These are phyloP conservation scores for Hemisphaericaspora lyxosophila DNA, from an alignment of 1,139 yeast species.

Conservation along the genomic window DNA sequence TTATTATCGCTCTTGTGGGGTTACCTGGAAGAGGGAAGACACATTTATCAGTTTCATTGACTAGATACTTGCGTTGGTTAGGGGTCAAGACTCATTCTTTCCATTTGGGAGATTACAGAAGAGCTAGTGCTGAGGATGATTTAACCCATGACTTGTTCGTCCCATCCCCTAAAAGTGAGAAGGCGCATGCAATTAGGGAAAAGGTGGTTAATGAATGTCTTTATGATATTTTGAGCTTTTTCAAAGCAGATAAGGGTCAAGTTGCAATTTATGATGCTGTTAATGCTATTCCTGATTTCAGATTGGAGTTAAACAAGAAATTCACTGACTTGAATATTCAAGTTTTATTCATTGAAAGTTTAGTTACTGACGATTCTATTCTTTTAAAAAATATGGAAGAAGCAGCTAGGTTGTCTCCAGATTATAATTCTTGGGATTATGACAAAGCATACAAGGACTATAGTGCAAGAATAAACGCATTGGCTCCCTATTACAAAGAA, in stretches of 20 bases:
- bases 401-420: constrained; percentile 88
- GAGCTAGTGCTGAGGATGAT: constrained; percentile 53
- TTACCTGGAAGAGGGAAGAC: constrained; percentile 97
- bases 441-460: constrained; percentile 63
- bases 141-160: constrained; percentile 73
- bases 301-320: constrained; percentile 55
- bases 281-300: constrained; percentile 72
- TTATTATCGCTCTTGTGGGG: constrained; percentile 86
- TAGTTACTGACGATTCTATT: constrained; percentile 71
- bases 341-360: constrained; percentile 82
- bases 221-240: constrained; percentile 68
- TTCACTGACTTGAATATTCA: constrained; percentile 65
- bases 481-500: constrained; percentile 52
- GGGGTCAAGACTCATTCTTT: constrained; percentile 92
- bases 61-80: constrained; percentile 89
- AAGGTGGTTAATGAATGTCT: constrained; percentile 65
- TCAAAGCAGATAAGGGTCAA: constrained; percentile 77
- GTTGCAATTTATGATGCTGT: constrained; percentile 96
- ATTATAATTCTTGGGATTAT: constrained; percentile 73
- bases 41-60: constrained; percentile 84
- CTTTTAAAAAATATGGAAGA: constrained; percentile 71
- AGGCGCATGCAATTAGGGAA: constrained; percentile 57
- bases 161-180: constrained; percentile 53
- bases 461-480: constrained; percentile 49
- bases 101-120: constrained; percentile 89